A percentile compares a stretch with the other conserved stretches of the same genome.
These are phyloP conservation scores for Mycena sanguinolenta DNA, from an alignment of 768 basidiomycete species.

Conservation along the genomic window DNA sequence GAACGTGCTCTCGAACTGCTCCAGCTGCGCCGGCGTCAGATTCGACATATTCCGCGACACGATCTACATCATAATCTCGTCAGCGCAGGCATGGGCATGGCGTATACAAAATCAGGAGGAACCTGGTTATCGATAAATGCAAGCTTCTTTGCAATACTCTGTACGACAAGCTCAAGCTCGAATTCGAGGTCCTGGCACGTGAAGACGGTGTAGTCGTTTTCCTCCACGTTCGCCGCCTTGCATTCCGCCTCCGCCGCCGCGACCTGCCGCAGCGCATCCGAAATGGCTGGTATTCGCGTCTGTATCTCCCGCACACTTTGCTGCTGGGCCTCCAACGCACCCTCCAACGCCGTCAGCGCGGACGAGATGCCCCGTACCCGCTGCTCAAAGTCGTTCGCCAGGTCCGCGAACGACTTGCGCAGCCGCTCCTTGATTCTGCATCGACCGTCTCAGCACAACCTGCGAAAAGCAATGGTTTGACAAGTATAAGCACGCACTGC, in stretches of 20 bases:
- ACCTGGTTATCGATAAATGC: slow-evolving; percentile 98
- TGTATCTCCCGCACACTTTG: slow-evolving; percentile 73
- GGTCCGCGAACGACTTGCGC: slow-evolving; percentile 80
- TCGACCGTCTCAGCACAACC: slow-evolving; percentile 17
- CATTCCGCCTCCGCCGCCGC: slow-evolving; percentile 81
- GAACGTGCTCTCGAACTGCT: slow-evolving; percentile 98
- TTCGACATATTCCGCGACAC: slow-evolving; percentile 95
- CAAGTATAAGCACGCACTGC: slow-evolving; percentile 66
- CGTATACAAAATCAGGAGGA: slow-evolving; percentile 32
- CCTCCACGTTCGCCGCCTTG: slow-evolving; percentile 90
- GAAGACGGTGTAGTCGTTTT: slow-evolving; percentile 96
- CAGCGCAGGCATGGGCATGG: slow-evolving; percentile 2
- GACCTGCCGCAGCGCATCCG: slow-evolving; percentile 68
- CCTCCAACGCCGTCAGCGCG: slow-evolving; percentile 81
- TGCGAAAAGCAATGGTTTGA: not conserved
- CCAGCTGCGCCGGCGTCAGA: slow-evolving; percentile 93
- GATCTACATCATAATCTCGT: slow-evolving; percentile 65
- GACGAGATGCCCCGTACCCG: slow-evolving; percentile 75
- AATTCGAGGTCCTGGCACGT: slow-evolving; percentile 91
- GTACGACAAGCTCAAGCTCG: slow-evolving; percentile 86
- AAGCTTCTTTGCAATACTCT: slow-evolving; percentile 90
- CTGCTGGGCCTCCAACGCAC: slow-evolving; percentile 87
- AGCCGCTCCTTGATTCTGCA: slow-evolving; percentile 85
- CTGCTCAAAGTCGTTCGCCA: slow-evolving; percentile 83
- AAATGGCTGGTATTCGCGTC: slow-evolving; percentile 74